Evolutionary conservation across 1,139 yeast genomes (phyloP).

Genomic region (Yamadazyma kanchanaburiensis): DNA sequence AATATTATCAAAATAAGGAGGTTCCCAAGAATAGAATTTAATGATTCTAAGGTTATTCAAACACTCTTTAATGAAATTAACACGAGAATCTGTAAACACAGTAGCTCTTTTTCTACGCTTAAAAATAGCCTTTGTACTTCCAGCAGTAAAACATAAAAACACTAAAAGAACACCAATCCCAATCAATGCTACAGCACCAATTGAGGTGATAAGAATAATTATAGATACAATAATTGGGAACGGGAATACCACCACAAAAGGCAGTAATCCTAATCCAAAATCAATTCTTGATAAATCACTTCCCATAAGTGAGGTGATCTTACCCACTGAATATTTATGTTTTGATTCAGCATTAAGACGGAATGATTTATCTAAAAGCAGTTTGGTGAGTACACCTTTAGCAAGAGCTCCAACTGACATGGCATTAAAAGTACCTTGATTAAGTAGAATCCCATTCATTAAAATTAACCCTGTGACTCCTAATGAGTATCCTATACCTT

Average conservation of each 20-base stretch:
- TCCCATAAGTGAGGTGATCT: slow-evolving; percentile 55
- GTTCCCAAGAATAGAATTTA: slow-evolving; percentile 64
- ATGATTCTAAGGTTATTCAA: slow-evolving; percentile 33
- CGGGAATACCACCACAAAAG: slow-evolving; percentile 27
- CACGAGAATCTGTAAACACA: slow-evolving; percentile 31
- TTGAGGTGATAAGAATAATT: slow-evolving; percentile 28
- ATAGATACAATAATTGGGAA: slow-evolving; percentile 30
- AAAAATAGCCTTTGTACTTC: slow-evolving; percentile 23
- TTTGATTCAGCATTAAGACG: slow-evolving; percentile 57
- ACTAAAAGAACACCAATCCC: slow-evolving; percentile 30
- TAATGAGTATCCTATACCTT: slow-evolving; percentile 38
- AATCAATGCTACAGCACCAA: slow-evolving; percentile 33
- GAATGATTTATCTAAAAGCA: slow-evolving; percentile 65
- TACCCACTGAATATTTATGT: slow-evolving; percentile 61
- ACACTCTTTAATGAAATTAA: slow-evolving; percentile 33
- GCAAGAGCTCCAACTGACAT: slow-evolving; percentile 57
- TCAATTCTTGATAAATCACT: slow-evolving; percentile 38
- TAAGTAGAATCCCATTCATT: slow-evolving; percentile 26
- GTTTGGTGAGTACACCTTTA: slow-evolving; percentile 65
- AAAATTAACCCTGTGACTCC: slow-evolving; percentile 27
- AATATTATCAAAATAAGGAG: slow-evolving; percentile 48
- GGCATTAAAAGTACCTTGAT: slow-evolving; percentile 20
- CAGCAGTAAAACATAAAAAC: slow-evolving; percentile 22
- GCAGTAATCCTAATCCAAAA: slow-evolving; percentile 34
- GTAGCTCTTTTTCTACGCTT: slow-evolving; percentile 26